A percentile compares a stretch with the other conserved stretches of the same genome.
Conservation (phyloP, 305 asterid genomes). For the Fraxinus dipetala region DNA sequence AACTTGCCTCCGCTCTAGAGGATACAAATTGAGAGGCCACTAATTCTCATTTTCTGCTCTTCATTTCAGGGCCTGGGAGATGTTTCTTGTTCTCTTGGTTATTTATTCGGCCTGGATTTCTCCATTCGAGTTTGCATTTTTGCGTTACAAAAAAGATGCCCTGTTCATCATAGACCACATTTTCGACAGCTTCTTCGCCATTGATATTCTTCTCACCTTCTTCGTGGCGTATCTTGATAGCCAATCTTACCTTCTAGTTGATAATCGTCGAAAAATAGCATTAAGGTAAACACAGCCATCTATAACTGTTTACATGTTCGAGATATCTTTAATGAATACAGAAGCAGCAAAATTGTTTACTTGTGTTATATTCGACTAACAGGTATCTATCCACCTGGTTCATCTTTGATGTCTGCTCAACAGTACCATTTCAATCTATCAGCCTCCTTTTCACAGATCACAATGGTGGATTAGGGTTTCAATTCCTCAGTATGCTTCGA, state of each 20-base stretch:
- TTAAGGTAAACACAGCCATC: constrained; percentile 43
- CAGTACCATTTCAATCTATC: constrained; percentile 70
- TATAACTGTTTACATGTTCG: neutral
- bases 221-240: constrained; percentile 78
- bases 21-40: neutral
- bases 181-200: constrained; percentile 66
- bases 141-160: constrained; percentile 59
- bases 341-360: neutral
- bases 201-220: constrained; percentile 83
- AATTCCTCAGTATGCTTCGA: constrained; percentile 83
- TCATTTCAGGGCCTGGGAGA: constrained; percentile 81
- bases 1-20: neutral
- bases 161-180: constrained; percentile 61
- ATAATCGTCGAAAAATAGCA: constrained; percentile 59
- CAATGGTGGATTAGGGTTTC: constrained; percentile 61
- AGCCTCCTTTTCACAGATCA: constrained; percentile 69
- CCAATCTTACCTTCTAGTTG: constrained; percentile 66
- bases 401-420: constrained; percentile 75
- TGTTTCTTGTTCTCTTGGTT: constrained; percentile 66
- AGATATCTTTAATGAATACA: neutral
- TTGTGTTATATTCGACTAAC: constrained; percentile 20
- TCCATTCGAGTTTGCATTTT: constrained; percentile 75
- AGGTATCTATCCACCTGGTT: constrained; percentile 88
- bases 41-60: neutral
- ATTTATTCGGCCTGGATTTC: constrained; percentile 87